Percentiles rank a stretch among this genome's conserved stretches.
phyloP scores from a whole-genome alignment of 345 rosid genomes.

The Corchorus olitorius region DNA sequence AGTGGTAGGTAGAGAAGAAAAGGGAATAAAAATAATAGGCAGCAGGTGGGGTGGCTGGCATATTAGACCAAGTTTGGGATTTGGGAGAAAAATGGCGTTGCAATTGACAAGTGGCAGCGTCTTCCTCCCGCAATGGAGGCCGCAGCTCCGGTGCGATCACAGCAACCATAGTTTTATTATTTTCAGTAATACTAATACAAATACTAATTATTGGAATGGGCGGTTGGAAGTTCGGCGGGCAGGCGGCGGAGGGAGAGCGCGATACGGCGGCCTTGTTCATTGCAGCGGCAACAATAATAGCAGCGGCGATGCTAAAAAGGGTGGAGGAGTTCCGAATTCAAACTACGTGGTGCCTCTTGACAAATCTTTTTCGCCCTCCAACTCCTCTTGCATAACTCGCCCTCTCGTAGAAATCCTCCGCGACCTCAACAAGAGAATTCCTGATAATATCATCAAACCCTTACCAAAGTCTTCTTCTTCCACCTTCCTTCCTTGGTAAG shows the following conservation, averaged over 20 bases:
- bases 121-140: neutral
- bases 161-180: too few relatives aligned
- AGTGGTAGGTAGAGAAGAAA: neutral
- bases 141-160: neutral
- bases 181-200: too few relatives aligned
- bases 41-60: neutral
- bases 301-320: conserved; percentile 44
- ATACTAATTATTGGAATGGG: neutral
- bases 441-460: conserved; percentile 74
- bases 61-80: neutral
- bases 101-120: neutral
- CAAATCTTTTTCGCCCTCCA: conserved; percentile 58
- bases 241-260: neutral
- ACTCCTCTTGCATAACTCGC: conserved; percentile 76
- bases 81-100: conserved; percentile 6
- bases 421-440: conserved; percentile 92
- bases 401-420: conserved; percentile 95
- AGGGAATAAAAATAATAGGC: neutral
- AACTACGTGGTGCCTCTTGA: conserved; percentile 95
- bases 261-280: conserved; percentile 21
- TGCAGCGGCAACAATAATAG: conserved; percentile 29
- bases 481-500: conserved; percentile 75
- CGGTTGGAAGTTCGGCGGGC: neutral
- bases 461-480: conserved; percentile 38
- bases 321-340: conserved; percentile 58